These are phyloP conservation scores for Malassezia pachydermatis DNA, from an alignment of 1,284 basidiomycete genomes.

Conservation along the genomic window DNA sequence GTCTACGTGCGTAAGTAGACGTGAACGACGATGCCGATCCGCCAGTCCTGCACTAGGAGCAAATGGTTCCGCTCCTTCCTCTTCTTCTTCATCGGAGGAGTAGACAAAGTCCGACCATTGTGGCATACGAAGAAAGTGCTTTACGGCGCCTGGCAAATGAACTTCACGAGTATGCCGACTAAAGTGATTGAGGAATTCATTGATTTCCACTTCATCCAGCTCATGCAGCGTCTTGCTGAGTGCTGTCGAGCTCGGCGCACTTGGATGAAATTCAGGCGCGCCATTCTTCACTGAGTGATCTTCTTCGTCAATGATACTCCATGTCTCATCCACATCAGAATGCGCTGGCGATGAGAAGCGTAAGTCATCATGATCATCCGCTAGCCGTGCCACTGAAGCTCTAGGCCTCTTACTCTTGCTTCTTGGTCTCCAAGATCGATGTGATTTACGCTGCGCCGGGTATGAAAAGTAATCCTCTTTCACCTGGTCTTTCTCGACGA, in stretches of 20 bases:
- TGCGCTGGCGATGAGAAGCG: neutral
- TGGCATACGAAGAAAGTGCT: slow-evolving; percentile 36
- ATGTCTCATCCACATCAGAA: neutral
- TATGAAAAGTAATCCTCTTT: slow-evolving; percentile 10
- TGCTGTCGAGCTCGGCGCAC: slow-evolving; percentile 2
- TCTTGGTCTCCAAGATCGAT: neutral
- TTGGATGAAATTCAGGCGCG: slow-evolving; percentile 7
- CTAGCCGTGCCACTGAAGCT: neutral
- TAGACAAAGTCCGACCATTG: slow-evolving; percentile 44
- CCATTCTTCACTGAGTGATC: neutral
- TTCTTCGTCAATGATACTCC: slow-evolving; percentile 8
- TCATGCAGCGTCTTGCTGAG: slow-evolving; percentile 37
- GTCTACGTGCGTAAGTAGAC: slow-evolving; percentile 39
- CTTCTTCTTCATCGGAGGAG: slow-evolving; percentile 25
- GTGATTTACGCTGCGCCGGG: neutral
- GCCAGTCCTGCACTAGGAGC: neutral
- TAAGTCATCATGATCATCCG: neutral
- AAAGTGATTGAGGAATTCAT: slow-evolving; percentile 42
- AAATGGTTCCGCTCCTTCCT: neutral
- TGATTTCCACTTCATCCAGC: slow-evolving; percentile 44
- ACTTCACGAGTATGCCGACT: slow-evolving; percentile 39
- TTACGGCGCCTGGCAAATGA: slow-evolving; percentile 24
- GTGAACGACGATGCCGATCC: slow-evolving; percentile 15
- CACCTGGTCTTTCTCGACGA: neutral
- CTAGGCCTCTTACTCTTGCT: too few species aligned